Percentiles rank a stretch among this genome's conserved stretches.
Conservation (phyloP, 106 monocot genomes). For the Dendrobium chrysotoxum region DNA sequence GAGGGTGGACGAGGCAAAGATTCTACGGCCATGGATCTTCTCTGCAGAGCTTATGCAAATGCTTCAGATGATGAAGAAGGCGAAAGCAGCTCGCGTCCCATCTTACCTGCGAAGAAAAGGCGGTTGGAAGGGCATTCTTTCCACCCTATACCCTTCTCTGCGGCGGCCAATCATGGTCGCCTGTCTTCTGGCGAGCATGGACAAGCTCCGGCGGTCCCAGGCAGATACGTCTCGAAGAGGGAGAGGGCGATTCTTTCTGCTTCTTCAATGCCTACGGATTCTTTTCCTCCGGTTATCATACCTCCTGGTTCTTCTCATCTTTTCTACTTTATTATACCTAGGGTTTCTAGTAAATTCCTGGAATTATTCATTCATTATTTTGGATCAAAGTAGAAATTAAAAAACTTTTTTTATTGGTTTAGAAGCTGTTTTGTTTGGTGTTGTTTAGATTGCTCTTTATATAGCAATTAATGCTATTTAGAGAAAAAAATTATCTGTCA, state of each 20-base stretch:
- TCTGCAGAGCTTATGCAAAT: conserved; percentile 40
- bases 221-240: conserved; percentile 79
- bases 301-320: conserved; percentile 35
- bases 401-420: not conserved
- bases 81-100: not conserved
- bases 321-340: not conserved
- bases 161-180: not conserved
- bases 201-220: conserved; percentile 4
- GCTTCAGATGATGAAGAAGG: conserved; percentile 37
- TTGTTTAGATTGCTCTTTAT: not conserved
- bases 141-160: not conserved
- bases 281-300: conserved; percentile 8
- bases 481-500: not conserved
- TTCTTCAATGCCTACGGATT: conserved; percentile 8
- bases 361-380: not conserved
- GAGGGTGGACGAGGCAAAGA: not conserved
- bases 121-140: conserved; percentile 16
- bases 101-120: conserved; percentile 22
- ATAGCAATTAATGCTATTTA: not conserved
- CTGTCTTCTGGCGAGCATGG: not conserved
- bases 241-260: conserved; percentile 41
- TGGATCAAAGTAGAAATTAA: not conserved
- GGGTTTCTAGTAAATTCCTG: not conserved
- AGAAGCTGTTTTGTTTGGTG: not conserved
- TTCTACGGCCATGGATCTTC: conserved; percentile 51